Conservation (phyloP, 2,329 filamentous ascomycete genomes). For the Helminthosporium solani region DNA sequence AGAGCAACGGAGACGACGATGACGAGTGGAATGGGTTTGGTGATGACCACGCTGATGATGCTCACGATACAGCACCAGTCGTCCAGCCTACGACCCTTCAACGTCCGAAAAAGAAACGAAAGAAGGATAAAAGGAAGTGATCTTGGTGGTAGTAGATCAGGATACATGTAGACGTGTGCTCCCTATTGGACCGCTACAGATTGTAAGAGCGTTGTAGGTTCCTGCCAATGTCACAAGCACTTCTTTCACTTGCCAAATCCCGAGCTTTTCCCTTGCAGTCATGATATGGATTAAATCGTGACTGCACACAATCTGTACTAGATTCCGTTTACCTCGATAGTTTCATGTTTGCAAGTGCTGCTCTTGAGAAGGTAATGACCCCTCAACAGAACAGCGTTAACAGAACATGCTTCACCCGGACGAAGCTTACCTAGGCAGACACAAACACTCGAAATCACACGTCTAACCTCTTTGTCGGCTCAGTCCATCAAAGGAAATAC, state of each 20-base stretch:
- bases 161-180: not conserved
- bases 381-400: too few relatives aligned
- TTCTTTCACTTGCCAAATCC: not conserved
- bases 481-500: not conserved
- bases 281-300: too few relatives aligned
- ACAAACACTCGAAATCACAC: too few relatives aligned
- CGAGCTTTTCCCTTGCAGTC: too few relatives aligned
- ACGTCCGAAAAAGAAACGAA: slow-evolving; percentile 25
- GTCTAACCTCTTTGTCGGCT: not conserved
- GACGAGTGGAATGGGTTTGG: slow-evolving; percentile 50
- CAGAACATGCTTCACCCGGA: too few relatives aligned
- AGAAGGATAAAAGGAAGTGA: slow-evolving; percentile 10
- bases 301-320: too few relatives aligned
- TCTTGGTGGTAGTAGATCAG: not conserved
- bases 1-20: slow-evolving; percentile 17
- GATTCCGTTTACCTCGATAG: too few relatives aligned
- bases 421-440: too few relatives aligned
- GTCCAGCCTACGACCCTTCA: not conserved
- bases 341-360: too few relatives aligned
- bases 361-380: too few relatives aligned
- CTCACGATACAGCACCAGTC: not conserved
- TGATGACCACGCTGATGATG: slow-evolving; percentile 28
- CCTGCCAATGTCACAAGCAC: not conserved
- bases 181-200: not conserved
- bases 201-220: not conserved